phyloP scores from a whole-genome alignment of 805 yeast genomes.

The Kodamaea restingae region DNA sequence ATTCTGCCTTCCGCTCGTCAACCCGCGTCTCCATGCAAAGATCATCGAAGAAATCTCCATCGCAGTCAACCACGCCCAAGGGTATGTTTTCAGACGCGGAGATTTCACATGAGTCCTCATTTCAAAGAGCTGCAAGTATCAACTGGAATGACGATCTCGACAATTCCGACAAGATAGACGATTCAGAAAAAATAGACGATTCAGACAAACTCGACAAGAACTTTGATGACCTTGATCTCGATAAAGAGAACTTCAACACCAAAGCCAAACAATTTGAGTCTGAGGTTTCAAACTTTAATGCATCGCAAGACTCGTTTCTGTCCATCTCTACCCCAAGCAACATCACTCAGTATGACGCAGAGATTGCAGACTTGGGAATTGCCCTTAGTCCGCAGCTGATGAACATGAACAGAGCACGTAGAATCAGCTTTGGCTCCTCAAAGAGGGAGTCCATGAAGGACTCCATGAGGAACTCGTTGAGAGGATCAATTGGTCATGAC shows the following conservation, averaged over 20 bases:
- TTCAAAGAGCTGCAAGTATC: slow-evolving; percentile 36
- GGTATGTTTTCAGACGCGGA: slow-evolving; percentile 3
- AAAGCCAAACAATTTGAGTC: slow-evolving; percentile 4
- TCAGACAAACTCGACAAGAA: too few species aligned
- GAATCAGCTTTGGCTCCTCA: slow-evolving; percentile 15
- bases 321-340: slow-evolving; percentile 36
- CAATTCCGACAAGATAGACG: slow-evolving; percentile 20
- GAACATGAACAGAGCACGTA: slow-evolving; percentile 5
- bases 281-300: too few species aligned
- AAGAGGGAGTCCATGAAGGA: slow-evolving; percentile 10
- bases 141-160: slow-evolving; percentile 39
- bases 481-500: too few species aligned
- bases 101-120: slow-evolving; percentile 25
- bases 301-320: slow-evolving; percentile 12
- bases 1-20: not conserved
- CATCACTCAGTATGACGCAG: slow-evolving; percentile 36
- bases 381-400: slow-evolving; percentile 37
- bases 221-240: not conserved
- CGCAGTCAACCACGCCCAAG: not conserved
- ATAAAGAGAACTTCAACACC: slow-evolving; percentile 3
- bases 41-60: not conserved
- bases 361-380: slow-evolving; percentile 40
- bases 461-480: slow-evolving; percentile 10
- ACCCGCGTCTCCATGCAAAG: not conserved
- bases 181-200: too few species aligned